Base-by-base conservation (phyloP, 345 rosid species). In the Combretum micranthum region DNA sequence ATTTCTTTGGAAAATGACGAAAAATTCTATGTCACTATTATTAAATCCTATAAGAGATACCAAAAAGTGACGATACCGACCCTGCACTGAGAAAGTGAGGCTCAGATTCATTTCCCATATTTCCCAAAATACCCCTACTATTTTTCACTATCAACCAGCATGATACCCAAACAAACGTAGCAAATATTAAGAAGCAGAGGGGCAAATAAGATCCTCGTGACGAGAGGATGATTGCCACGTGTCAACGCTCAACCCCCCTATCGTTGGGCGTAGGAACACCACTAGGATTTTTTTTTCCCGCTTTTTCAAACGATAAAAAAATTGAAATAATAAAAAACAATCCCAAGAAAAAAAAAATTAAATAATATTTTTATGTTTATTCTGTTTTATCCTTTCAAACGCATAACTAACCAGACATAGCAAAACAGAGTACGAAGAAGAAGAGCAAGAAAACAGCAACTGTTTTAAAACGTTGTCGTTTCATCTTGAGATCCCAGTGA, bases 171-270 rank as follows among this genome's bases (percentile, higher is more conserved):
- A 32, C 39, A 11, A 11, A 32, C 39, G 9, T 32, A 32, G 39
- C 10, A 32, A 32, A 32, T 32, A 32, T 32, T 32, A 32, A 32
- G 39, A 32, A 32, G 39, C 10, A 32, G 39, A 32, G 39, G 39
- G 39, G 39, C 39, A 32, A 32, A 32, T 32, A 9, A 32, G 5
- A 11, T 32, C 39, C 10, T 32, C 39, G 9, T 32, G 39, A 11
- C 9, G 12, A 52, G 68, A 65, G 75, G 87, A 80, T 67, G 84
- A 73, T 47, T 15, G 73, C 81, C 80, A 82, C 96, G 94, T 88
- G 92, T 84, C 81, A 52, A 2, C 63, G 61, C 52, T 80, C 81
- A 48, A 67, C 84, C 84, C 73, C 58, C 82, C 73, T 70, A n/a
- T 75, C 69, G 53, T 64, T 74, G 61, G 67, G 32, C 66, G 54